Evolutionary conservation across 2,329 filamentous ascomycete species (phyloP).

Genomic region (Arthrinium phaeospermum): DNA sequence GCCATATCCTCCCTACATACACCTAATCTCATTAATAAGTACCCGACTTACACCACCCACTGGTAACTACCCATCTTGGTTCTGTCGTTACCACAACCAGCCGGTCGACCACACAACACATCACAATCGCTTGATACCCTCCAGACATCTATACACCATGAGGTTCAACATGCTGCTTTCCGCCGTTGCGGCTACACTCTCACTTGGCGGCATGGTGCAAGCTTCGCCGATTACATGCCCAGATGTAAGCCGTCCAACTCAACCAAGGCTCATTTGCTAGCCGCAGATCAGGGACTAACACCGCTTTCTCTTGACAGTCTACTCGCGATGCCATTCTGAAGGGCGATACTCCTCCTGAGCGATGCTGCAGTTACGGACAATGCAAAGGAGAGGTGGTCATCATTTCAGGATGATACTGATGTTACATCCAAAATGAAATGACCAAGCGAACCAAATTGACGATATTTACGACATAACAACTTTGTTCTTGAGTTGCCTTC

Average conservation of each 20-base stretch:
- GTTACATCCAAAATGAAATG: background rate
- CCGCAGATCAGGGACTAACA: conserved; percentile 8
- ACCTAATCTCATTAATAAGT: background rate
- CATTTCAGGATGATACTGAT: conserved; percentile 14
- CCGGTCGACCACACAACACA: background rate
- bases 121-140: background rate
- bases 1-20: background rate
- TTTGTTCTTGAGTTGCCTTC: background rate
- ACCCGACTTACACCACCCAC: background rate
- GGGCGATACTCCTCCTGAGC: conserved; percentile 21
- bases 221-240: conserved; percentile 22
- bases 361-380: conserved; percentile 25
- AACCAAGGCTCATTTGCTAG: background rate
- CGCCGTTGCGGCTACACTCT: background rate
- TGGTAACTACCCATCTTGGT: background rate
- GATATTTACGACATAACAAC: background rate
- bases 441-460: background rate
- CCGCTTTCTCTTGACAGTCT: conserved; percentile 6
- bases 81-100: background rate
- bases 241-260: conserved; percentile 17
- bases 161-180: conserved; percentile 18
- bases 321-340: conserved; percentile 24
- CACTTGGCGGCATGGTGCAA: conserved; percentile 11
- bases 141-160: conserved; percentile 3
- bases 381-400: conserved; percentile 24